phyloP scores from a whole-genome alignment of 352 stramenopile species.

The Phytophthora crassamura region DNA sequence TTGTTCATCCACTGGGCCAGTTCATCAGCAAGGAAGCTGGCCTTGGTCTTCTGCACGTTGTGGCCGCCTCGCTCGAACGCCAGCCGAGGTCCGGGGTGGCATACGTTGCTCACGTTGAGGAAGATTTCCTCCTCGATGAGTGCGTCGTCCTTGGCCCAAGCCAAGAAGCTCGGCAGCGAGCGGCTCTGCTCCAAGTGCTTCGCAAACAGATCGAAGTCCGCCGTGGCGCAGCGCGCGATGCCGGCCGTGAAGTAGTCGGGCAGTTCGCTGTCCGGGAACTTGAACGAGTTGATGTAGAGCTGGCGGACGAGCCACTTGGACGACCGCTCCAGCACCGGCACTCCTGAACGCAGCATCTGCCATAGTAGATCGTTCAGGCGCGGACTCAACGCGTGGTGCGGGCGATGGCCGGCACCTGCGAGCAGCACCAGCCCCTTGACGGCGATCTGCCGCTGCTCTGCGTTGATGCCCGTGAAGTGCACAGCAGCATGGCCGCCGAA shows the following conservation, averaged over 20 bases:
- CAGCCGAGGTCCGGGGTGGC: constrained; percentile 45
- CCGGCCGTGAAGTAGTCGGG: constrained; percentile 67
- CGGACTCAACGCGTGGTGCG: constrained; percentile 50
- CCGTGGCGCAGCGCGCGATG: constrained; percentile 55
- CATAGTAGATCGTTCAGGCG: constrained; percentile 44
- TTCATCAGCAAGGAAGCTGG: constrained; percentile 42
- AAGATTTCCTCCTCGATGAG: constrained; percentile 70
- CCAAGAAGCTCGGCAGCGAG: constrained; percentile 53
- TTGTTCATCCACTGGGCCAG: constrained; percentile 55
- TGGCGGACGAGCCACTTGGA: constrained; percentile 43
- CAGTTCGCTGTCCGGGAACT: constrained; percentile 51
- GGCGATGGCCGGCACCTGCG: constrained; percentile 50
- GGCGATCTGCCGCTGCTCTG: constrained; percentile 32
- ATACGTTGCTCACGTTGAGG: constrained; percentile 40
- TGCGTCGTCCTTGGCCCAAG: constrained; percentile 65
- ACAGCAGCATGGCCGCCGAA: constrained; percentile 67
- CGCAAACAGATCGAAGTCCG: constrained; percentile 51
- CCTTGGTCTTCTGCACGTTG: constrained; percentile 84
- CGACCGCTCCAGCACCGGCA: constrained; percentile 19
- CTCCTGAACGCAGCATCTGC: constrained; percentile 34
- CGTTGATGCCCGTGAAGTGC: constrained; percentile 53
- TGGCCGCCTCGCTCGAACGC: constrained; percentile 61
- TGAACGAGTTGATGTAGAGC: constrained; percentile 55
- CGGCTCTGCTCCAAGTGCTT: constrained; percentile 35
- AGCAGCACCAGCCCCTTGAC: constrained; percentile 61